Base-by-base conservation (phyloP, 208 protist genomes). In the Trypanosoma avium region DNA sequence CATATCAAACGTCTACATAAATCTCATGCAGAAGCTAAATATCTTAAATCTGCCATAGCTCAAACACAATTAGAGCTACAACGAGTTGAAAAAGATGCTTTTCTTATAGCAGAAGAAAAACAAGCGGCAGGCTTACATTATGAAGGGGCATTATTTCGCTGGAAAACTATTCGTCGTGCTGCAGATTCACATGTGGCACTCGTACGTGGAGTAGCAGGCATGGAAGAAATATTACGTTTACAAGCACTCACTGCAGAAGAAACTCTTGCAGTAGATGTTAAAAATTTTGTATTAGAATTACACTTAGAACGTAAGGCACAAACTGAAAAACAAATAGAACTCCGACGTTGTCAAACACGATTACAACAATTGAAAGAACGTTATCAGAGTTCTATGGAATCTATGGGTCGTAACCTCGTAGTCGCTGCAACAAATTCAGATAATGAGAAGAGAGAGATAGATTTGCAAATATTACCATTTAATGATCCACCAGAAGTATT, bases 221-320 rank as follows among this genome's bases (percentile, higher is more conserved):
- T 56, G 24, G 35, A 53, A 24, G 78, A 82, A 19, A 69, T 81
- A 24, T 72, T 89, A 4, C 86, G 86, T 4, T 77, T 70, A n/a
- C 67, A 85, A 69, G 68, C 80, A 43, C 53, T 77, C 32, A 67
- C 76, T 32, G 70, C 79, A 57, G 72, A 86, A 73, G 81, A 75
- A 29, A 60, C 67, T 27, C 61, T 87, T 22, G 55, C 76, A 38
- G 77, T 73, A 1, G 73, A 82, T 8, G 63, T 75, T 66, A 77
- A 84, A 58, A 70, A 66, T 27, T 19, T 67, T 8, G 32, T 82
- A 32, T 22, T 93, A 17, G 72, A 84, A 65, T 66, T 93, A 19
- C 83, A 93, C 54, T 61, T 90, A 9, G 73, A 89, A 55, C 81
- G 87, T 22, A 75, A 61, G 40, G 81, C 78, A 22, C 53, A 75